Base-by-base conservation (phyloP, 768 basidiomycete genomes). In the Trametopsis cervina region DNA sequence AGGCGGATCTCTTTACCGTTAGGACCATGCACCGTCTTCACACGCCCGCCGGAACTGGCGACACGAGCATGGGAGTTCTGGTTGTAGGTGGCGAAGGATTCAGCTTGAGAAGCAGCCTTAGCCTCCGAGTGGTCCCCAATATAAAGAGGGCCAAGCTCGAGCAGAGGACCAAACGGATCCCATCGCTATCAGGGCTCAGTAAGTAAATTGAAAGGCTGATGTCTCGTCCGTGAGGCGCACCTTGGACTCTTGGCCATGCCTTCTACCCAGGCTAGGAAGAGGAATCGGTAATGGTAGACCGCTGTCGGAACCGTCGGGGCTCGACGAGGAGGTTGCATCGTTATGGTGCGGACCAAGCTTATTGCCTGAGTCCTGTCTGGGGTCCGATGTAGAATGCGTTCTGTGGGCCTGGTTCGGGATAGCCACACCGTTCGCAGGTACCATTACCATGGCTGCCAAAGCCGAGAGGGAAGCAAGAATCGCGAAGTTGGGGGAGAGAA, bases 401-500 rank as follows among this genome's bases (percentile, higher is more conserved):
- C 20, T 40, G 7, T 33, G 29, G 9, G 29, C 9, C 29, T 7
- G 15, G 29, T 33, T 33, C 2, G 51, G 69, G n/a, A 69, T 70
- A 17, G 67, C 76, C 42, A 68, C 67, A 21, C 60, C 72, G 25
- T 62, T 33, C 24, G 59, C 38, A 35, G 71, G 67, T 17, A 62
- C 52, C 20, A 71, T 44, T 2, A 69, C 69, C 21, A 80, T 47
- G 29, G 71, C 67, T 2, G 73, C 69, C 27, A 79, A 61, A 48
- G 69, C 66, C 52, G 72, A 68, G 46, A 80, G 57, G 35, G 73
- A 64, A 54, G 72, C 74, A 24, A 76, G 64, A 38, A 69, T 29
- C 4, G 75, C 59, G 60, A 83, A 73, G 52, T 65, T 77, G 33
- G 70, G 52, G 42, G 66, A 66, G 50, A 81, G 66, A 41, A 67